Evolutionary conservation across 2,329 filamentous ascomycete species (phyloP), one percentile per base, ranked within the genome.

Genomic region (Fusarium sp.): DNA sequence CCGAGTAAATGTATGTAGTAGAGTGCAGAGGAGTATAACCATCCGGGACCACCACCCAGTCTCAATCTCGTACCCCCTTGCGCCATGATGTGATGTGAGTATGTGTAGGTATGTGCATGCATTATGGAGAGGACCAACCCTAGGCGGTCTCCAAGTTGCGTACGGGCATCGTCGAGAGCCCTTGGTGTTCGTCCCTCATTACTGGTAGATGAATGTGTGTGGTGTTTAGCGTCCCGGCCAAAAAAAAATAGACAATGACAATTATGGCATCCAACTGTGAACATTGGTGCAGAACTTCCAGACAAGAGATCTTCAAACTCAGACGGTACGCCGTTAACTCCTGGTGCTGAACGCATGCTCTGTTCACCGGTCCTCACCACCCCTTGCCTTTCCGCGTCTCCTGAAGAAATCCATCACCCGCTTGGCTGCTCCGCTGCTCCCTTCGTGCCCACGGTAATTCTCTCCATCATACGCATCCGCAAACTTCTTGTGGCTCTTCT

Each of bases 391-490:
- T 62, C 93, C 94, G 80, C 95, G 90, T 81, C 95, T 89, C 77
- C 96, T 89, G 86, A 99, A 99, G 83, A 98, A 97, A 84, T 99
- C 95, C 95, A 99, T 98, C 42, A 99, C 96, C 79, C 94, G 91
- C 81, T 95, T 92, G 20, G 95, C 95, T 7, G 95, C 93, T 63
- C 94, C 94, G 72, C 91, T 95, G 81, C 93, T 97, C 48, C 95
- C 95, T 36, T 91, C 91, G 78, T 95, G 91, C 58, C 91, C 89
- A 59, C 87, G 86, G 39, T 85, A 87, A 70, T 87, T 88, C 55
- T 90, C 88, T 74, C 94, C 92, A 68, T 97, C 94, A 80, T 97
- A 98, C 5, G 93, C 94, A 77, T 98, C 95, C 4, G 90, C 91
- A 76, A 99, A 97, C 73, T 95, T 91, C 82, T 95, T 95, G 82